Percentiles rank a stretch among this genome's conserved stretches.
phyloP scores from a whole-genome alignment of 1,139 yeast genomes.

The Eremothecium cymbalariae region DNA sequence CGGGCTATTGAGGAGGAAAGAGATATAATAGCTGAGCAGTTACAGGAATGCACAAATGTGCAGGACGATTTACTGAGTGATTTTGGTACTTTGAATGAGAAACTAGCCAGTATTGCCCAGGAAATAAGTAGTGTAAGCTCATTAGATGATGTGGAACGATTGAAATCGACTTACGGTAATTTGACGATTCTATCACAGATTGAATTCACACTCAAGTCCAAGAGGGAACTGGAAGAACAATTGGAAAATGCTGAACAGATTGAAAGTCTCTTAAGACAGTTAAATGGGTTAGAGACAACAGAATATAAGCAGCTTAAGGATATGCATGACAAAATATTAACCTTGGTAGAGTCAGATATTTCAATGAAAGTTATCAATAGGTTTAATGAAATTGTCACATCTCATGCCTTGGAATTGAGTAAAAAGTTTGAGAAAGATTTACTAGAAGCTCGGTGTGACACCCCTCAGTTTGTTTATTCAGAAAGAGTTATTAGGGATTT shows the following conservation, averaged over 20 bases:
- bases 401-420: slow-evolving; percentile 6
- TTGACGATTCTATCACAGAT: slow-evolving; percentile 24
- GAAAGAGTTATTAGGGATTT: slow-evolving; percentile 13
- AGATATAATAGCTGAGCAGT: slow-evolving; percentile 21
- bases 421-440: slow-evolving; percentile 13
- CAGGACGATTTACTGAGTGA: slow-evolving; percentile 12
- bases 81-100: slow-evolving; percentile 11
- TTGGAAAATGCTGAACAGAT: not conserved
- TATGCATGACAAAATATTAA: slow-evolving; percentile 19
- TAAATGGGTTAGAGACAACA: not conserved
- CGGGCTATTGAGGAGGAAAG: slow-evolving; percentile 25
- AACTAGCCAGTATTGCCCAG: slow-evolving; percentile 11
- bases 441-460: slow-evolving; percentile 27
- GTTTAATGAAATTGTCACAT: slow-evolving; percentile 8
- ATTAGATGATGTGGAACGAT: slow-evolving; percentile 16
- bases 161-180: slow-evolving; percentile 29
- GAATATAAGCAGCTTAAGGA: slow-evolving; percentile 11
- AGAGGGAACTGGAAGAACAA: slow-evolving; percentile 14
- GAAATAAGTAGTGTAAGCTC: slow-evolving; percentile 13
- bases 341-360: slow-evolving; percentile 14
- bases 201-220: slow-evolving; percentile 13
- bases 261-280: slow-evolving; percentile 2
- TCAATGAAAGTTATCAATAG: slow-evolving; percentile 13
- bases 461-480: slow-evolving; percentile 14
- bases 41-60: slow-evolving; percentile 18